Conservation (phyloP, 2,329 filamentous ascomycete species). For the Xylaria multiplex region DNA sequence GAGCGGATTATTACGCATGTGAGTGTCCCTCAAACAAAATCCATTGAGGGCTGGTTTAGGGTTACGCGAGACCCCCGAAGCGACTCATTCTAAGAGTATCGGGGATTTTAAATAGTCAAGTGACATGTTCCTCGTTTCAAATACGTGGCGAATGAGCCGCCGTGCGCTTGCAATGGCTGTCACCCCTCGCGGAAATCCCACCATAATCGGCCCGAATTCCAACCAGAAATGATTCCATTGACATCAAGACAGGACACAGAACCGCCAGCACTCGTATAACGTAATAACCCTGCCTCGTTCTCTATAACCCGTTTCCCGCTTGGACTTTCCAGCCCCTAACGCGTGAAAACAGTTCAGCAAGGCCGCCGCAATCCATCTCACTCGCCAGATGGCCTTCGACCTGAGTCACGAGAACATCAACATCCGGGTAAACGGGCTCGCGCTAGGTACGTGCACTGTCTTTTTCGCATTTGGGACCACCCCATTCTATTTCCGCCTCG, state of each 20-base stretch:
- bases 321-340: not conserved
- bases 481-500: too few relatives aligned
- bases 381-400: slow-evolving; percentile 45
- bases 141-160: too few relatives aligned
- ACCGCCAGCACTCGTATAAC: slow-evolving; percentile 45
- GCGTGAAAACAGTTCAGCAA: slow-evolving; percentile 40
- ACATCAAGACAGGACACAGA: slow-evolving; percentile 36
- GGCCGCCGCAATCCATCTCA: slow-evolving; percentile 43
- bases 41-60: not conserved
- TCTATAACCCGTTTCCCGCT: not conserved
- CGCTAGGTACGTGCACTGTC: slow-evolving; percentile 37
- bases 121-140: too few relatives aligned
- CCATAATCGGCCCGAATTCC: not conserved
- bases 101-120: not conserved
- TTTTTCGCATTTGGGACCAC: too few relatives aligned
- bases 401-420: slow-evolving; percentile 45
- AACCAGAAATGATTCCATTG: not conserved
- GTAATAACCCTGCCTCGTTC: slow-evolving; percentile 25
- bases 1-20: slow-evolving; percentile 60
- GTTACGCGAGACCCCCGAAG: not conserved
- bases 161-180: not conserved
- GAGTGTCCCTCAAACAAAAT: slow-evolving; percentile 23
- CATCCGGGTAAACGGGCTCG: slow-evolving; percentile 47
- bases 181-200: too few relatives aligned
- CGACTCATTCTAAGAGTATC: not conserved